Base-by-base conservation (phyloP, 306 rosid species). In the Rubus idaeus region DNA sequence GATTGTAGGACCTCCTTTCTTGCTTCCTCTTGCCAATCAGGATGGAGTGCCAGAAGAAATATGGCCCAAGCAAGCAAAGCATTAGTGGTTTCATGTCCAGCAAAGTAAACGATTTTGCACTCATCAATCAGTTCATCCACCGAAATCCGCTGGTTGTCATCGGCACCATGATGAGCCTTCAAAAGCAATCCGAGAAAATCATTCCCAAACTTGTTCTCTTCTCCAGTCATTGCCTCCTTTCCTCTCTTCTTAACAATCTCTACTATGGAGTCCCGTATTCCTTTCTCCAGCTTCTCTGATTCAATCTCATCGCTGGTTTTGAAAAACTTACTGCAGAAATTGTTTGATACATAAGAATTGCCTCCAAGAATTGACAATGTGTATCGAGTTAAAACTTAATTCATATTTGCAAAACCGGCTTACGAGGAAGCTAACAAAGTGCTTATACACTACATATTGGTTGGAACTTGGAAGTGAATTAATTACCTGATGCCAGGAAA, bases 21-120 rank as follows among this genome's bases (percentile, higher is more conserved):
- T 68, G 79, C 83, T 41, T 74, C 46, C 44, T 68, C 83, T 78
- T 83, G 86, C 86, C 86, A 83, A 18, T 83, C 83, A 5, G 80
- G 26, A 42, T 83, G 77, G 23, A 60, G 42, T 37, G 83, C 80
- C 67, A 78, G 74, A 21, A 83, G 83, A 41, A 78, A 64, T 4
- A 62, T 67, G 8, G 79, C 51, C 82, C 85, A 82, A 12, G 71
- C 73, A 17, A 82, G 79, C 71, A 82, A 47, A 41, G 49, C 8
- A 41, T 50, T 82, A 4, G 80, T 69, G 44, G 70, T 83, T 74
- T 74, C 83, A n/a, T 78, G 80, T 55, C 80, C 74, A 14, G 76
- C 83, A 69, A 78, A 10, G 44, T 75, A 78, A 51, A 74, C 74
- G 11, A 79, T 74, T 39, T 74, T 83, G 82, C 83, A 78, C 41